phyloP scores from a whole-genome alignment of 148 eudicot species.

The Cornus controversa region DNA sequence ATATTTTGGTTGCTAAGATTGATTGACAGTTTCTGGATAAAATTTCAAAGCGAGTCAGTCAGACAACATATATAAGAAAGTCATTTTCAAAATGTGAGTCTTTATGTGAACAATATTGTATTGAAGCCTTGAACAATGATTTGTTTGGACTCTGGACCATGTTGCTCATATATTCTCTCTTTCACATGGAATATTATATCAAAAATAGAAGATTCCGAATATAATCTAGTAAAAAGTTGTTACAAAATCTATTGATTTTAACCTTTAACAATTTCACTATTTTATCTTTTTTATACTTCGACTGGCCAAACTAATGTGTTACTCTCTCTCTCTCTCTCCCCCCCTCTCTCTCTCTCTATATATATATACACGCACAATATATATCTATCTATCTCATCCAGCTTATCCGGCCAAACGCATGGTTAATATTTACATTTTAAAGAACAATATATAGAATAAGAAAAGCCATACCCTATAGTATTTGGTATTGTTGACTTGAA shows the following conservation, averaged over 20 bases:
- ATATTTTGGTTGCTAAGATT: neutral
- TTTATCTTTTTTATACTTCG: constrained; percentile 3
- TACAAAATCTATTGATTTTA: constrained; percentile 10
- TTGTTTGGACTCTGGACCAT: constrained; percentile 8
- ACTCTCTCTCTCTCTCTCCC: no score
- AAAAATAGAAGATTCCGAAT: neutral
- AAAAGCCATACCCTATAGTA: no score
- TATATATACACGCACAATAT: no score
- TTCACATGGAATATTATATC: neutral
- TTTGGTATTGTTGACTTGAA: no score
- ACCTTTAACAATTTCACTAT: neutral
- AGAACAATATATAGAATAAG: no score
- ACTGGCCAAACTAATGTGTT: no score
- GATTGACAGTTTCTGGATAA: neutral
- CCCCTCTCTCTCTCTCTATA: no score
- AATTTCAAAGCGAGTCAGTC: neutral
- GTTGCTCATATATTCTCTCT: neutral
- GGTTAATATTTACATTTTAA: no score
- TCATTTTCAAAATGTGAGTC: constrained; percentile 11
- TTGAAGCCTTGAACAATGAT: constrained; percentile 8
- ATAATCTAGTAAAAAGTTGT: constrained; percentile 6
- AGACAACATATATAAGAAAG: neutral
- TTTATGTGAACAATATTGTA: constrained; percentile 5
- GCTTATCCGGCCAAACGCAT: no score
- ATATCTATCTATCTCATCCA: no score